Percentiles rank a stretch among this genome's conserved stretches.
Conservation (phyloP, 2,329 filamentous ascomycete genomes). For the Fusarium bactridioides region DNA sequence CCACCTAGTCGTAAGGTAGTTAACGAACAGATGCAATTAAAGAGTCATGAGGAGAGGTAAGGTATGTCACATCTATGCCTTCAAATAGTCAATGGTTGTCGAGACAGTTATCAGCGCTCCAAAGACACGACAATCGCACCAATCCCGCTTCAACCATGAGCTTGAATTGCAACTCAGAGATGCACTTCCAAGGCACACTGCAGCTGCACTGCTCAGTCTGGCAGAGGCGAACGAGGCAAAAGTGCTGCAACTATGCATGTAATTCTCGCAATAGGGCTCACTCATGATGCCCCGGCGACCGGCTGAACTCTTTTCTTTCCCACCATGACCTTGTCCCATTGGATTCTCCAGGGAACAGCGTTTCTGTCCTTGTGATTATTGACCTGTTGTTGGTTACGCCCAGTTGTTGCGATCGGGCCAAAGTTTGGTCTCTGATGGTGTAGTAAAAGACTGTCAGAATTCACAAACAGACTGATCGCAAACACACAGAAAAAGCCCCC, state of each 20-base stretch:
- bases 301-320: neutral
- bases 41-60: constrained; percentile 26
- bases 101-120: neutral
- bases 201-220: constrained; percentile 18
- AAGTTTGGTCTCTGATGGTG: constrained; percentile 10
- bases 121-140: neutral
- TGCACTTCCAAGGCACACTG: constrained; percentile 14
- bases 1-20: neutral
- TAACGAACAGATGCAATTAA: constrained; percentile 36
- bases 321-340: neutral
- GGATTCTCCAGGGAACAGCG: neutral
- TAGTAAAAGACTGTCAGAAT: neutral
- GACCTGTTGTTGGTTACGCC: neutral
- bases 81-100: constrained; percentile 3
- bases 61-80: neutral
- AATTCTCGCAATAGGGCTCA: constrained; percentile 25
- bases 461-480: constrained; percentile 1
- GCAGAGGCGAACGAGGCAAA: constrained; percentile 5
- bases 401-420: constrained; percentile 16
- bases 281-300: constrained; percentile 23
- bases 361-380: constrained; percentile 10
- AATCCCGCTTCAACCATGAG: constrained; percentile 9
- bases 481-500: neutral
- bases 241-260: constrained; percentile 11
- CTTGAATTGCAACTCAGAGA: constrained; percentile 11